Conservation (phyloP, 2,329 filamentous ascomycete species). For the Ascochyta koolunga region DNA sequence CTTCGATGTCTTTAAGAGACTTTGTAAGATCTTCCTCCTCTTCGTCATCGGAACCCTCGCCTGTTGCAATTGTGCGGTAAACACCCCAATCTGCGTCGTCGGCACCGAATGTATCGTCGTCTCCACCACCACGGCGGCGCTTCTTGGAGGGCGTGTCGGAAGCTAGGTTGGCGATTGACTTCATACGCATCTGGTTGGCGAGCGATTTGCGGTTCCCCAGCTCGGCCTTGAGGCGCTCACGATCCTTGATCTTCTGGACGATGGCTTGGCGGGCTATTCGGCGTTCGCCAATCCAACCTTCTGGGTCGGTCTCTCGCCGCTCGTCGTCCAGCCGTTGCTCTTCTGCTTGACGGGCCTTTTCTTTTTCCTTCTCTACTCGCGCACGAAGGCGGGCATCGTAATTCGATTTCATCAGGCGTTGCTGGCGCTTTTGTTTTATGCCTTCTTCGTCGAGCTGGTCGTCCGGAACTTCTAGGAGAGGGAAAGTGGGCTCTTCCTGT, state of each 20-base stretch:
- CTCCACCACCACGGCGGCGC: slow-evolving; percentile 80
- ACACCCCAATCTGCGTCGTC: slow-evolving; percentile 99
- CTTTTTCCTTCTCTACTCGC: slow-evolving; percentile 93
- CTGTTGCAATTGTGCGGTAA: slow-evolving; percentile 89
- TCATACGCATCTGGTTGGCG: slow-evolving; percentile 97
- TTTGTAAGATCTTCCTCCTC: slow-evolving; percentile 86
- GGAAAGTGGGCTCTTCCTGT: slow-evolving; percentile 81
- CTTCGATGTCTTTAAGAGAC: slow-evolving; percentile 77
- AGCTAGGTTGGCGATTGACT: slow-evolving; percentile 93
- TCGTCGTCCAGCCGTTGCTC: slow-evolving; percentile 84
- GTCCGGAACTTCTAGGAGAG: slow-evolving; percentile 85
- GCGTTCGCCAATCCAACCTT: slow-evolving; percentile 85
- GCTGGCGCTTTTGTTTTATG: slow-evolving; percentile 90
- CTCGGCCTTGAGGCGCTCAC: slow-evolving; percentile 90
- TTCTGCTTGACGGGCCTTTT: slow-evolving; percentile 83
- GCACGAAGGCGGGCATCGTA: slow-evolving; percentile 92
- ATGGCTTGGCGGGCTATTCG: slow-evolving; percentile 73
- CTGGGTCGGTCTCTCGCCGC: slow-evolving; percentile 80
- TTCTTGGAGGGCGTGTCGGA: slow-evolving; percentile 86
- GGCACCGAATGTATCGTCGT: slow-evolving; percentile 95
- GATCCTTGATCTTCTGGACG: slow-evolving; percentile 85
- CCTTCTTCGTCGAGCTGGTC: slow-evolving; percentile 91
- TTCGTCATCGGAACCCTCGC: slow-evolving; percentile 81
- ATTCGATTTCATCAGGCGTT: slow-evolving; percentile 91
- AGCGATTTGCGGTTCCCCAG: slow-evolving; percentile 95